Percentiles rank a stretch among this genome's conserved stretches.
Conservation (phyloP, 2,329 filamentous ascomycete genomes). For the Colletotrichum theobromicola region DNA sequence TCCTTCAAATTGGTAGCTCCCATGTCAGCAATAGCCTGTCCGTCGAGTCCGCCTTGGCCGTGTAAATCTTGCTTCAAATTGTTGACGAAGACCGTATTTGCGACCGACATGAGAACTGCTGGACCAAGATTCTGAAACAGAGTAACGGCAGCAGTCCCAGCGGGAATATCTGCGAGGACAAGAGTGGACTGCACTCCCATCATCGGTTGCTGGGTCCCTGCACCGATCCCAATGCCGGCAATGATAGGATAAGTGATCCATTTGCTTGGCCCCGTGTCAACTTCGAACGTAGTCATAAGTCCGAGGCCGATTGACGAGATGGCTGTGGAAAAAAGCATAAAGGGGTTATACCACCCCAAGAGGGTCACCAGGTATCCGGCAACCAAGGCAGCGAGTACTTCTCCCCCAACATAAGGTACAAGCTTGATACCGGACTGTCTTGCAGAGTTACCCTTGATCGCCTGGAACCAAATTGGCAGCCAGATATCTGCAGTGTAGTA, state of each 20-base stretch:
- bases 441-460: constrained; percentile 34
- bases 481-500: constrained; percentile 37
- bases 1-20: constrained; percentile 62
- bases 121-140: constrained; percentile 15
- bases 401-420: constrained; percentile 33
- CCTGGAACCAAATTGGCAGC: constrained; percentile 39
- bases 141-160: constrained; percentile 15
- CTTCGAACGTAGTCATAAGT: constrained; percentile 3
- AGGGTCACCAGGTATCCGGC: constrained; percentile 31
- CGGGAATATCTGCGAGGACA: constrained; percentile 4
- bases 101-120: constrained; percentile 15
- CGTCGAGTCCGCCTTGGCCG: constrained; percentile 20
- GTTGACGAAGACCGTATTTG: constrained; percentile 17
- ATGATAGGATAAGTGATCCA: constrained; percentile 30
- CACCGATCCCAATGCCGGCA: constrained; percentile 29
- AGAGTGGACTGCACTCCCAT: constrained; percentile 30
- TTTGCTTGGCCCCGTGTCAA: background rate
- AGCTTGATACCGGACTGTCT: constrained; percentile 35
- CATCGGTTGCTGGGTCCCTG: constrained; percentile 30
- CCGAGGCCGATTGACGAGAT: constrained; percentile 29
- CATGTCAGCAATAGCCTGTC: constrained; percentile 38
- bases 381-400: constrained; percentile 29
- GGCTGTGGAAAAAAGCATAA: constrained; percentile 35
- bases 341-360: constrained; percentile 40
- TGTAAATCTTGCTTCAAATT: constrained; percentile 31